Percentiles rank a stretch among this genome's conserved stretches.
Conservation (phyloP, 2,329 filamentous ascomycete species). For the Pseudofabraea citricarpa region DNA sequence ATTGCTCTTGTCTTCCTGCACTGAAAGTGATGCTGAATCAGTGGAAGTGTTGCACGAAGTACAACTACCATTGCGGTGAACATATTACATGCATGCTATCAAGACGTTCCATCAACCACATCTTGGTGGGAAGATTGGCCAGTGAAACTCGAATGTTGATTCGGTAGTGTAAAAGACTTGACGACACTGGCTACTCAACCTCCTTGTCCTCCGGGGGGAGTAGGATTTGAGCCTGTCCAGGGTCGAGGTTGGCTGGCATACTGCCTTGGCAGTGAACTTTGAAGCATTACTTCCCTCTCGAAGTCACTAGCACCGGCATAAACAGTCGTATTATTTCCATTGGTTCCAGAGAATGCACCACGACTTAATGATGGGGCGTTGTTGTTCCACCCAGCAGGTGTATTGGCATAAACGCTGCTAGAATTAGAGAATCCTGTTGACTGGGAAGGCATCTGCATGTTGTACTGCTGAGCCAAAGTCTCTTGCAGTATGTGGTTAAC, state of each 20-base stretch:
- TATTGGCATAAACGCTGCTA: conserved; percentile 47
- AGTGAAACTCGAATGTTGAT: neutral
- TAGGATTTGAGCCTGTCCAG: conserved; percentile 33
- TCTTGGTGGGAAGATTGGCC: no score
- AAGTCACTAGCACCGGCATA: conserved; percentile 22
- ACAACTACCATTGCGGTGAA: neutral
- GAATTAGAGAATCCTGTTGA: conserved; percentile 39
- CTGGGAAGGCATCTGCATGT: conserved; percentile 11
- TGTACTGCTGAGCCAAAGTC: conserved; percentile 17
- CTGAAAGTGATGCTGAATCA: no score
- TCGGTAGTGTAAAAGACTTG: neutral
- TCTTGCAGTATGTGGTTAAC: conserved; percentile 20
- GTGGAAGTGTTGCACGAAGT: neutral
- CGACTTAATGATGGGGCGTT: conserved; percentile 4
- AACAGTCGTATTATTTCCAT: conserved; percentile 18
- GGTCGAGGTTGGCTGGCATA: conserved; percentile 15
- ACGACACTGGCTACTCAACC: conserved; percentile 29
- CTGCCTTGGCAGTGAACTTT: conserved; percentile 25
- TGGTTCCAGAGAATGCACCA: conserved; percentile 4
- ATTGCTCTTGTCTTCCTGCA: neutral
- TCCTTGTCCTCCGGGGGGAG: conserved; percentile 42
- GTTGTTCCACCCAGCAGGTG: conserved; percentile 27
- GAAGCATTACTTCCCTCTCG: conserved; percentile 23
- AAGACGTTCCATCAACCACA: no score
- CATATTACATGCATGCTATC: no score